phyloP scores from a whole-genome alignment of 2,329 filamentous ascomycete genomes.

The Pseudogymnoascus sp. region DNA sequence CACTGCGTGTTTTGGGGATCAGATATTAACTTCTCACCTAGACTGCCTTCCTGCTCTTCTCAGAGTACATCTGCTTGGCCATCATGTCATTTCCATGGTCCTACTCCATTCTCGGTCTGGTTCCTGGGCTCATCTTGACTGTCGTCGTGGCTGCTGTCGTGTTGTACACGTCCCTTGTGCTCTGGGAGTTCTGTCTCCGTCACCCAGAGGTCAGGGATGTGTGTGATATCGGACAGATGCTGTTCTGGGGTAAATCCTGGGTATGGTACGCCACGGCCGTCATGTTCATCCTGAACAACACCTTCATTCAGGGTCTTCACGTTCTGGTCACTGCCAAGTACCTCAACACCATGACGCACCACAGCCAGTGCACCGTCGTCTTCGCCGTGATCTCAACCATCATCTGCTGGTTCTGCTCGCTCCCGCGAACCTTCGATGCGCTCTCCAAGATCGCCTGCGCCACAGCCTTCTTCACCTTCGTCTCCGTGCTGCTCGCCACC shows the following conservation, averaged over 20 bases:
- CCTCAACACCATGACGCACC: slow-evolving; percentile 76
- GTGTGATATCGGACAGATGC: slow-evolving; percentile 90
- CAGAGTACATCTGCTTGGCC: slow-evolving; percentile 85
- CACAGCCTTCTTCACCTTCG: slow-evolving; percentile 81
- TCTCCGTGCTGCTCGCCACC: slow-evolving; percentile 77
- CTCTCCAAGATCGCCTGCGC: slow-evolving; percentile 71
- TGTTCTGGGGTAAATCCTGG: slow-evolving; percentile 79
- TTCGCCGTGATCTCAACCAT: slow-evolving; percentile 70
- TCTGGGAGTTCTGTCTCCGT: slow-evolving; percentile 77
- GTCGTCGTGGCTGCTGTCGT: slow-evolving; percentile 70
- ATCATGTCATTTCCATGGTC: slow-evolving; percentile 97
- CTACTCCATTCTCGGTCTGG: slow-evolving; percentile 78
- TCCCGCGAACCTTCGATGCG: slow-evolving; percentile 77
- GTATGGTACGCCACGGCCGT: slow-evolving; percentile 62
- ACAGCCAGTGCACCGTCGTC: slow-evolving; percentile 67
- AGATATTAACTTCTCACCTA: slow-evolving; percentile 27
- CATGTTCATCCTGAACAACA: slow-evolving; percentile 94
- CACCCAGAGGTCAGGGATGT: slow-evolving; percentile 89
- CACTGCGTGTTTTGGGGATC: background rate
- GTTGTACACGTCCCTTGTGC: slow-evolving; percentile 69
- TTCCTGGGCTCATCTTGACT: slow-evolving; percentile 79
- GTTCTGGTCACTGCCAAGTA: slow-evolving; percentile 80
- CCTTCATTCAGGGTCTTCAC: slow-evolving; percentile 76
- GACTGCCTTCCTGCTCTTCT: slow-evolving; percentile 85
- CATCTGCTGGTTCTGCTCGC: slow-evolving; percentile 69